Base-by-base conservation (phyloP, 2,329 filamentous ascomycete species). In the Colletotrichum sp. region DNA sequence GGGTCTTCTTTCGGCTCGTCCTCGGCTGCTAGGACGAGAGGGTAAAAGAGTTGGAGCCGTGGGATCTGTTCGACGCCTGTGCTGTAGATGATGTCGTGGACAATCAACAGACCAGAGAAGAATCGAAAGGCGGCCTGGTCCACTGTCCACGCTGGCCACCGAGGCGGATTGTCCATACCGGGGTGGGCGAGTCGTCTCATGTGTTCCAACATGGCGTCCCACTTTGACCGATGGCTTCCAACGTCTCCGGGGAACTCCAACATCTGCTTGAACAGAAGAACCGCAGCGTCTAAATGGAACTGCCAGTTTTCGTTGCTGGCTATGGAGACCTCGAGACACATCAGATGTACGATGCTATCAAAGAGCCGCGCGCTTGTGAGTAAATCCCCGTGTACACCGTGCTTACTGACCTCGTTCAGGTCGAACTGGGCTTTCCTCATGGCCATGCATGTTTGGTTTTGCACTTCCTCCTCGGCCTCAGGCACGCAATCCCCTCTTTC, bases 271-370 rank as follows among this genome's bases (percentile, higher is more conserved):
- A 90, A 90, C 48, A 90, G 84, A 28, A 85, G 84, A 52, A 89
- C 79, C 48, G 88, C 88, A 2, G 87, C 89, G 78, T 86, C 85
- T 30, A 87, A 86, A 79, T 89, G 89, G 77, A 86, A 83, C 71
- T 86, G 87, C 85, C 85, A 90, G 78, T 88, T 88, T 3, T 85
- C 83, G 68, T 86, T 87, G 78, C 85, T 86, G 66, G 82, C 83
- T 7, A 84, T 84, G 7, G 84, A 83, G n/a, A 87, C 82, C 79
- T 91, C 89, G 75, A 90, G 90, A 71, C 87, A 85, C 62, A 90
- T 85, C 74, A 91, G 84, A 78, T 90, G 89, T 30, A 89, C 79
- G 76, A 90, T 87, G 78, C 86, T 86, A 78, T 88, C 86, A 79
- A 91, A 84, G 26, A 89, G 84, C 6, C 82, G 79, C 9, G 87